Percentiles rank a stretch among this genome's conserved stretches.
Evolutionary conservation across 306 rosid genomes (phyloP).

Genomic region (Adenanthera pavonina): DNA sequence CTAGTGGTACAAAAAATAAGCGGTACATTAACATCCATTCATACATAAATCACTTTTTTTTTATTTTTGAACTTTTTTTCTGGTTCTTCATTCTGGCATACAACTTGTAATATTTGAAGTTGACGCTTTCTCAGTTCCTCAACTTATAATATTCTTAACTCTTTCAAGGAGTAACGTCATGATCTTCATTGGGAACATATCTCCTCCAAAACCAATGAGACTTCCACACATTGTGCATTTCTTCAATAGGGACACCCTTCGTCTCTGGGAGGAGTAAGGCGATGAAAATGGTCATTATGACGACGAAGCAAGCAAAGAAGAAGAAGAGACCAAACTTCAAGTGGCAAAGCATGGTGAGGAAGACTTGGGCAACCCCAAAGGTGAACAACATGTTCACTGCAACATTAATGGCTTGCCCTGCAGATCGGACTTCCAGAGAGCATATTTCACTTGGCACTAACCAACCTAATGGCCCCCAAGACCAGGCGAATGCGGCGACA

Average conservation of each 20-base stretch:
- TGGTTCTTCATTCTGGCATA: neutral
- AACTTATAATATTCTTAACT: no score
- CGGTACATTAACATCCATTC: neutral
- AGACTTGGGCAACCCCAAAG: slow-evolving; percentile 6
- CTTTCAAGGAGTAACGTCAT: neutral
- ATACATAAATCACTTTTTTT: neutral
- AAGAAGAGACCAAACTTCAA: slow-evolving; percentile 10
- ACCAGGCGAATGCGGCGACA: slow-evolving; percentile 19
- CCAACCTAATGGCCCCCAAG: slow-evolving; percentile 13
- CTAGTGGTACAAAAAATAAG: neutral
- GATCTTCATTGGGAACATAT: neutral
- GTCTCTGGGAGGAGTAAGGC: slow-evolving; percentile 11
- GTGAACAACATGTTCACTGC: slow-evolving; percentile 17
- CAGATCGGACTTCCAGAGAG: slow-evolving; percentile 7
- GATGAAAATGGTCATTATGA: slow-evolving; percentile 15
- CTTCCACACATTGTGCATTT: neutral
- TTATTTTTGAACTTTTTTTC: neutral
- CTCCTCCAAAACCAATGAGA: slow-evolving; percentile 8
- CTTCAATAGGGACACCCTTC: neutral
- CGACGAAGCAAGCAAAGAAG: slow-evolving; percentile 10
- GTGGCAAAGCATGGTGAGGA: slow-evolving; percentile 22
- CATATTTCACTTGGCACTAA: slow-evolving; percentile 14
- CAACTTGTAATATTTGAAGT: neutral
- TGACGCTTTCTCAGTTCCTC: neutral
- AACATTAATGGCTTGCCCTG: slow-evolving; percentile 19